Base-by-base conservation (phyloP, 2,329 filamentous ascomycete species). In the Aspergillus nomiae region DNA sequence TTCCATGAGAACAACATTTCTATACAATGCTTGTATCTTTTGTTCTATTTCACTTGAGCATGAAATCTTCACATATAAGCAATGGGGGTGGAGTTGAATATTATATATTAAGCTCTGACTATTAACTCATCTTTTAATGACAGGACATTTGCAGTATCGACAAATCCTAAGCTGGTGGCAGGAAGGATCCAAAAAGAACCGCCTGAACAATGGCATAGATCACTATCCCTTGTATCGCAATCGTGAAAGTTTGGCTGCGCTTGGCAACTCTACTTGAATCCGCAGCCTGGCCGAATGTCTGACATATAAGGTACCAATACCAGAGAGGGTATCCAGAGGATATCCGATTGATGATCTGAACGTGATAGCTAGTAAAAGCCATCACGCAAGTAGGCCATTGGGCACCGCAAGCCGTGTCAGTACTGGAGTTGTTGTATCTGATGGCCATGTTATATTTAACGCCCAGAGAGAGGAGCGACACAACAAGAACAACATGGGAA, bases 301-400 rank as follows among this genome's bases (percentile, higher is more conserved):
- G 65, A 21, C 78, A 79, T 0, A 91, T 91, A 45, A 96, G 75
- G 83, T 90, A 92, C 83, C 91, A 89, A 74, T 97, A 95, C 92
- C 93, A 97, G 21, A 95, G 78, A 1, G 93, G 91, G 76, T 94
- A 97, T 0, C 89, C 94, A 0, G 94, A 97, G 1, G 92, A 90
- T 19, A 99, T 85, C 28, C 95, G 87, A 51, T 90, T 96, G 71
- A 98, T 90, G 69, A 99, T 96, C 78, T 99, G 95, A 30, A 97
- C 90, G 74, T 99, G 95, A 73, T 96, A 96, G 66, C 82, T 92
- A 14, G 89, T 92, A 24, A 94, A 77, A 24, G 92, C 91, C 63
- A 94, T 77, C 2, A 86, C 64, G 1, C 89, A 21, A 99, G 82
- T 4, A 94, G 62, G 1, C 91, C 77, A 76, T 99, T 94, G 4